Base-by-base conservation (phyloP, 78 protist genomes). In the Dictyostelium intermedium region DNA sequence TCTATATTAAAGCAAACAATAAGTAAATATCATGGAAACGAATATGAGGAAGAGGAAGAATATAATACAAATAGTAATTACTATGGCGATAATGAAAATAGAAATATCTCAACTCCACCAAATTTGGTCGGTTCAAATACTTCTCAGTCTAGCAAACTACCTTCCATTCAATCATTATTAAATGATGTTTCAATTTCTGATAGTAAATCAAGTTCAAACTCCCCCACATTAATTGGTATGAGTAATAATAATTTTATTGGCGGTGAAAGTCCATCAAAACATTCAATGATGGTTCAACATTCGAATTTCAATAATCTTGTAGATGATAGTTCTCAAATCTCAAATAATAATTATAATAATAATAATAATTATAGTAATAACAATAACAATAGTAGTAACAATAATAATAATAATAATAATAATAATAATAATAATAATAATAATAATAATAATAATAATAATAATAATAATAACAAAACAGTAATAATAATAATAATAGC, bases 101-200 rank as follows among this genome's bases (percentile, higher is more conserved):
- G 63, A n/a, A 43, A 34, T 43, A 69, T 5, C 20, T 56, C 66
- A 56, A 56, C 18, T 1, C 27, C 53, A 45, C 53, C 25, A 56
- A n/a, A 8, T 30, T 13, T 69, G 9, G 32, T 69, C 8, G 2
- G 14, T 69, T 30, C 77, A 69, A 32, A 39, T 53, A 34, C 14
- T 34, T 11, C 20, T 43, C 32, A 37, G 43, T 18, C 60, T 32
- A 32, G 82, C 18, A 74, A 63, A 78, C 30, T 86, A 60, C 92
- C 92, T 47, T 86, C 92, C 10, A 86, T 86, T 30, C 84, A 86
- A 34, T 74, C 84, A 43, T 56, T 86, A 14, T 60, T 86, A 6
- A 86, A 72, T 77, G 77, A 86, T 60, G 92, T 86, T 27, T 14
- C 82, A 53, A 39, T 41, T 56, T 35, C 74, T 39, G 87, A 82